phyloP scores from a whole-genome alignment of 2,329 filamentous ascomycete species.

The Sodiomyces alkalinus region DNA sequence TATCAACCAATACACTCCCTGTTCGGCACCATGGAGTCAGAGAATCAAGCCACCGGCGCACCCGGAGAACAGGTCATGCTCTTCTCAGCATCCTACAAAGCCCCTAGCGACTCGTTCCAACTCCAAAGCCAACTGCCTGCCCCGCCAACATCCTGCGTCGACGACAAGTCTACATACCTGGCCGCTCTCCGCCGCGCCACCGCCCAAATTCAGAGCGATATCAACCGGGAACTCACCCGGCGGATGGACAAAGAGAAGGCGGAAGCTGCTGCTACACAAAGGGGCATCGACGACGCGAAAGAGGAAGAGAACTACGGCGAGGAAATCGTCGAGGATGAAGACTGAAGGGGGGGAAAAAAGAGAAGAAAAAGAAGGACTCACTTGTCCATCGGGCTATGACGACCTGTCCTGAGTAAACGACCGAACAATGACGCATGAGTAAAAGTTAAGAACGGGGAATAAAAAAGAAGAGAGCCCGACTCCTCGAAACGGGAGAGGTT shows the following conservation, averaged over 20 bases:
- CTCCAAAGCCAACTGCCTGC: constrained; percentile 20
- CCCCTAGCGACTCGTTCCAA: constrained; percentile 30
- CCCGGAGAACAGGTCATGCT: constrained; percentile 1
- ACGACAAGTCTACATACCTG: constrained; percentile 45
- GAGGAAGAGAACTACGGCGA: constrained; percentile 77
- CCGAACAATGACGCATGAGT: background rate
- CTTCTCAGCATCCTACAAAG: constrained; percentile 40
- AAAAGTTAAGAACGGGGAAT: background rate
- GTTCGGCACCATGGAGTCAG: too few species aligned
- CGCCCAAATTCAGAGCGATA: constrained; percentile 41
- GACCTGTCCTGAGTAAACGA: too few species aligned
- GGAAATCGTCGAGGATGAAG: constrained; percentile 56
- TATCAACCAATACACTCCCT: too few species aligned
- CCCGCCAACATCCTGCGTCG: constrained; percentile 18
- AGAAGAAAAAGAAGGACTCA: background rate
- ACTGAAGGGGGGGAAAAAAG: constrained; percentile 12
- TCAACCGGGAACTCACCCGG: constrained; percentile 57
- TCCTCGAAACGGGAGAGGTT: too few species aligned
- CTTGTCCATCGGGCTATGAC: too few species aligned
- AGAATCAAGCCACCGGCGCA: background rate
- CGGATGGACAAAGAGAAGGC: constrained; percentile 62
- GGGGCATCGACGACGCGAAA: constrained; percentile 32
- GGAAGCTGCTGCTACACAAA: constrained; percentile 18
- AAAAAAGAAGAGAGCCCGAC: too few species aligned
- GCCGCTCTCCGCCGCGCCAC: constrained; percentile 40